A percentile compares a stretch with the other conserved stretches of the same genome.
Conservation (phyloP, 73 alveolate genomes). For the Uronychia binucleata region DNA sequence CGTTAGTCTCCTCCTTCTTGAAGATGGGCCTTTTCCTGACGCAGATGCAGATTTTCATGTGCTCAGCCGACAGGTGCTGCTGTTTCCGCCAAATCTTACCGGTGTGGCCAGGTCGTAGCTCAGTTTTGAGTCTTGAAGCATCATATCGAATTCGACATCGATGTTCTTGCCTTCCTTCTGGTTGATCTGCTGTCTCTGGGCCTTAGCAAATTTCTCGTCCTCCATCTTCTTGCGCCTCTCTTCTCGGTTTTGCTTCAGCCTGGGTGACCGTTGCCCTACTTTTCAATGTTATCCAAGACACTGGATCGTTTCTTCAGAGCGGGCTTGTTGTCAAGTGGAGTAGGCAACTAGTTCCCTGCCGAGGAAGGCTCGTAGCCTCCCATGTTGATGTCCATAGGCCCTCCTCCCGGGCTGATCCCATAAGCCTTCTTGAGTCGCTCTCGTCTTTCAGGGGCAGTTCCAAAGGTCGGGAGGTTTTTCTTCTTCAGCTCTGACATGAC, state of each 20-base stretch:
- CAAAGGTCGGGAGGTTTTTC: conserved; percentile 81
- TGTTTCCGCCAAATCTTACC: conserved; percentile 32
- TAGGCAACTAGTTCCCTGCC: too few species aligned
- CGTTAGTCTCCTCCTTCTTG: conserved; percentile 86
- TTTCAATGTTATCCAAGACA: conserved; percentile 81
- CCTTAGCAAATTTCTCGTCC: conserved; percentile 70
- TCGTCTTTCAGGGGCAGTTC: conserved; percentile 83
- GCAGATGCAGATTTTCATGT: conserved; percentile 93
- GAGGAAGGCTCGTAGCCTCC: neutral
- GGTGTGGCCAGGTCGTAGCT: conserved; percentile 34
- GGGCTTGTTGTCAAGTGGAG: too few species aligned
- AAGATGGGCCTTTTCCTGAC: conserved; percentile 97
- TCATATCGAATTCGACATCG: conserved; percentile 86
- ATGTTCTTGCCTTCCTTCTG: conserved; percentile 75
- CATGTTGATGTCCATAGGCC: neutral
- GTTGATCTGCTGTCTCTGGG: conserved; percentile 70
- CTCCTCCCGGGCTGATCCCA: conserved; percentile 55
- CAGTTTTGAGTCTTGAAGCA: conserved; percentile 73
- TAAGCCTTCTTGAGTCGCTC: conserved; percentile 80
- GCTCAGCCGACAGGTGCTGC: conserved; percentile 66
- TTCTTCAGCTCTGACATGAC: conserved; percentile 68
- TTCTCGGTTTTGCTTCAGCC: conserved; percentile 78
- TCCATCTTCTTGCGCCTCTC: conserved; percentile 90
- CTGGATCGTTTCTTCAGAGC: too few species aligned
- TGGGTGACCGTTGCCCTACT: neutral